These are phyloP conservation scores for Cornus controversa DNA, from an alignment of 148 eudicot species.

Conservation along the genomic window DNA sequence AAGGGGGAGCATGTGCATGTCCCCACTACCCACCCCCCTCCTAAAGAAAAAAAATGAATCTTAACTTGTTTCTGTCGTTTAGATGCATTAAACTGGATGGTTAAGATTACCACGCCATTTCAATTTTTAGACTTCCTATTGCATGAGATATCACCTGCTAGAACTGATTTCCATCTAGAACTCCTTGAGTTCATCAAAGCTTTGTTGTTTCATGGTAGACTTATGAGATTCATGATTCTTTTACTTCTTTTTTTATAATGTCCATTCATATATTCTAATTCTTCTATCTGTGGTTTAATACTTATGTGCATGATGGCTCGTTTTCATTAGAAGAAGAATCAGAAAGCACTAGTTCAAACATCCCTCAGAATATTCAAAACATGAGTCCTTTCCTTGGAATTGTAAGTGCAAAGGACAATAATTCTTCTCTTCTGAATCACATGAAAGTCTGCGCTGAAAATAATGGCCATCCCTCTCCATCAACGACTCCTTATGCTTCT, in stretches of 20 bases:
- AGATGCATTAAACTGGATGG: background rate
- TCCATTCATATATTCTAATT: background rate
- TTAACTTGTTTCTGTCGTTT: too few relatives aligned
- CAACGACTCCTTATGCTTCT: conserved; percentile 12
- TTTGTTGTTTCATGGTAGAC: background rate
- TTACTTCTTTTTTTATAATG: background rate
- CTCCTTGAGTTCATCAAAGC: background rate
- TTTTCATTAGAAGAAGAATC: conserved; percentile 34
- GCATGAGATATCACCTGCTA: background rate
- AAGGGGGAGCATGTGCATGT: too few relatives aligned
- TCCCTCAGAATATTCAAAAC: conserved; percentile 27
- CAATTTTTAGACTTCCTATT: background rate
- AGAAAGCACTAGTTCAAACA: conserved; percentile 27
- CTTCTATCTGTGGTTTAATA: background rate
- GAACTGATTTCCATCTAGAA: background rate
- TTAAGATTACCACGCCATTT: background rate
- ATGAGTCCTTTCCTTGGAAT: conserved; percentile 13
- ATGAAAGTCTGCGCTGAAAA: conserved; percentile 29
- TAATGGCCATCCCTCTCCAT: conserved; percentile 10
- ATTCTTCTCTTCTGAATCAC: background rate
- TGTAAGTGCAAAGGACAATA: conserved; percentile 5
- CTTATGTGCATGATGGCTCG: conserved; percentile 16
- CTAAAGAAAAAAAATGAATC: too few relatives aligned
- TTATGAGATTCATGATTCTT: background rate
- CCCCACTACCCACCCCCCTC: too few relatives aligned